Evolutionary conservation across 495 filamentous ascomycete species (phyloP).

Genomic region (Xylaria nigripes): DNA sequence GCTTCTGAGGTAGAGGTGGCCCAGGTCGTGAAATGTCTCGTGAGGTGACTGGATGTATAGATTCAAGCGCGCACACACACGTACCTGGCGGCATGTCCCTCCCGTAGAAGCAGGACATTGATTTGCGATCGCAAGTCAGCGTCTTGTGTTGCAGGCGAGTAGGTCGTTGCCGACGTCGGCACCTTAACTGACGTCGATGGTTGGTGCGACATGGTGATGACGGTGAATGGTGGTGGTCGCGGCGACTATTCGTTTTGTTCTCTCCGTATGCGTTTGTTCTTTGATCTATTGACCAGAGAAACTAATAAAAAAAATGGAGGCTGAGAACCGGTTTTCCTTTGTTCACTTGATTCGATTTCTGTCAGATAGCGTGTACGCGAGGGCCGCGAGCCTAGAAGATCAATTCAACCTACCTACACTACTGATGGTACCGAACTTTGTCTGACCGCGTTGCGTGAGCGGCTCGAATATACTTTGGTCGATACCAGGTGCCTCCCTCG

Average conservation of each 20-base stretch:
- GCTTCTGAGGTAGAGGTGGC: slow-evolving; percentile 6
- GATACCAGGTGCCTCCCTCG: too few species aligned
- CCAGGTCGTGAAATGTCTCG: background rate
- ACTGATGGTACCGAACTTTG: too few species aligned
- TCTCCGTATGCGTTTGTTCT: background rate
- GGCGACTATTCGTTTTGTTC: background rate
- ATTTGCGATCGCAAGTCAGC: slow-evolving; percentile 46
- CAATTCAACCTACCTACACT: background rate
- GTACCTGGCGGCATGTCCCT: slow-evolving; percentile 44
- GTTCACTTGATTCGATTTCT: background rate
- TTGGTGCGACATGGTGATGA: slow-evolving; percentile 31
- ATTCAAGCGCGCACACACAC: background rate
- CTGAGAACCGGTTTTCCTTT: background rate
- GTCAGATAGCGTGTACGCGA: background rate
- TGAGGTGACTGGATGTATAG: background rate
- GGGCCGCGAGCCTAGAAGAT: background rate
- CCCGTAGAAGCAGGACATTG: slow-evolving; percentile 39
- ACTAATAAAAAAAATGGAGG: background rate
- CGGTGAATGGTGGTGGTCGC: background rate
- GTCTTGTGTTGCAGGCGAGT: slow-evolving; percentile 43
- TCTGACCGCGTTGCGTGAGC: too few species aligned
- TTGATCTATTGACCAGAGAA: background rate
- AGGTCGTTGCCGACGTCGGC: slow-evolving; percentile 40
- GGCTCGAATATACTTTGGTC: too few species aligned
- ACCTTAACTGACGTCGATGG: slow-evolving; percentile 46